Base-by-base conservation (phyloP, 257 asterid species). In the Asclepias syriaca region DNA sequence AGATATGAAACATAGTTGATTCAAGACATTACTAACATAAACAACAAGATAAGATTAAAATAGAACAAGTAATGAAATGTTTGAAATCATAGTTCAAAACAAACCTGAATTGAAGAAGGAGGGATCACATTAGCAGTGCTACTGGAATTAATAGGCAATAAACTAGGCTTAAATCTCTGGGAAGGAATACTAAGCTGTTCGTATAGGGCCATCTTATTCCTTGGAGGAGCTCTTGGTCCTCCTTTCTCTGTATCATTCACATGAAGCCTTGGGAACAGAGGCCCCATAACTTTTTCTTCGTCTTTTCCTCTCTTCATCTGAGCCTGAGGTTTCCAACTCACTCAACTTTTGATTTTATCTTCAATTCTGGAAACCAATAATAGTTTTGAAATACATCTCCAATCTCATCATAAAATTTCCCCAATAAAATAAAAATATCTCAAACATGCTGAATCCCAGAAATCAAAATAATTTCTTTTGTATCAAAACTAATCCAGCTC, bases 211-310 rank as follows among this genome's bases (percentile, higher is more conserved):
- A 94, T 94, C 93, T 91, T 94, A 76, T 94, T 94, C 77, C 98
- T 91, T 57, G 98, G 98, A 70, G 98, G 98, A 43, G 98, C 98
- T 84, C 96, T 87, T 56, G 98, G 98, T 81, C 97, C 97, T 82
- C 98, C 96, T 74, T 90, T 93, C 63, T 87, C 97, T 5, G 95
- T 78, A 83, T 91, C 96, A 79, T 88, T 94, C 29, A 94, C 91
- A 81, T 94, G 91, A 85, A 94, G 92, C 88, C 98, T 88, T 24
- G 98, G 96, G 79, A 94, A 94, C 95, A 94, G 85, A 57, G 98
- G 96, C 60, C 89, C 90, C 91, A 84, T 81, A n/a, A 68, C 65
- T 84, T 82, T 87, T 76, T 86, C 96, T 72, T 84, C 96, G 53
- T 83, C 95, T 82, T 71, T 89, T 70, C 90, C 93, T 85, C 88